These are phyloP conservation scores for Vitis cinerea DNA, from an alignment of 164 flowering plant species.

Conservation along the genomic window DNA sequence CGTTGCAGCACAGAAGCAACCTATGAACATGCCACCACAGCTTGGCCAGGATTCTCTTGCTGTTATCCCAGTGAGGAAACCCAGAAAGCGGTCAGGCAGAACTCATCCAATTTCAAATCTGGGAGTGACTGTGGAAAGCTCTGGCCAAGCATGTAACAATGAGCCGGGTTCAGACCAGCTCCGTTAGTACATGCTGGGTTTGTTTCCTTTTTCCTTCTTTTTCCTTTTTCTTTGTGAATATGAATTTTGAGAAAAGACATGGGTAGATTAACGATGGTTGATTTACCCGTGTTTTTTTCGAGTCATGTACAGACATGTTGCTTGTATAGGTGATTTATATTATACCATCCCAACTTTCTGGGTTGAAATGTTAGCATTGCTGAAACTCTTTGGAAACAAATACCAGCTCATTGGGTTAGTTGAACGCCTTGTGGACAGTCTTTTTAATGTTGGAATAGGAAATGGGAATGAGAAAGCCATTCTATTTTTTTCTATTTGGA, in stretches of 20 bases:
- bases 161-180: not conserved
- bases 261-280: not conserved
- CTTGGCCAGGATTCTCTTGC: constrained; percentile 15
- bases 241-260: not conserved
- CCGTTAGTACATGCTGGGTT: no score
- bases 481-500: no score
- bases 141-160: not conserved
- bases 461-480: no score
- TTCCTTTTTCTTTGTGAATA: no score
- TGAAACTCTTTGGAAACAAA: not conserved
- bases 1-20: constrained; percentile 4
- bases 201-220: no score
- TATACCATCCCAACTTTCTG: not conserved
- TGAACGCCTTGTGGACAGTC: constrained; percentile 13
- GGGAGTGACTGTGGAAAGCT: constrained; percentile 9
- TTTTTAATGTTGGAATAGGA: constrained; percentile 14
- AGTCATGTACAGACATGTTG: not conserved
- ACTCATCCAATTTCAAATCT: constrained; percentile 14
- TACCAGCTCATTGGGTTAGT: constrained; percentile 9
- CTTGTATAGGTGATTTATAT: not conserved
- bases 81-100: constrained; percentile 35
- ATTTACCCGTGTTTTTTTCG: not conserved
- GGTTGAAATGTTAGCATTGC: not conserved
- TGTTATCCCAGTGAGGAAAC: constrained; percentile 26
- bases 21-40: constrained; percentile 15